Evolutionary conservation across 495 filamentous ascomycete species (phyloP).

Genomic region (Xylaria telfairii): DNA sequence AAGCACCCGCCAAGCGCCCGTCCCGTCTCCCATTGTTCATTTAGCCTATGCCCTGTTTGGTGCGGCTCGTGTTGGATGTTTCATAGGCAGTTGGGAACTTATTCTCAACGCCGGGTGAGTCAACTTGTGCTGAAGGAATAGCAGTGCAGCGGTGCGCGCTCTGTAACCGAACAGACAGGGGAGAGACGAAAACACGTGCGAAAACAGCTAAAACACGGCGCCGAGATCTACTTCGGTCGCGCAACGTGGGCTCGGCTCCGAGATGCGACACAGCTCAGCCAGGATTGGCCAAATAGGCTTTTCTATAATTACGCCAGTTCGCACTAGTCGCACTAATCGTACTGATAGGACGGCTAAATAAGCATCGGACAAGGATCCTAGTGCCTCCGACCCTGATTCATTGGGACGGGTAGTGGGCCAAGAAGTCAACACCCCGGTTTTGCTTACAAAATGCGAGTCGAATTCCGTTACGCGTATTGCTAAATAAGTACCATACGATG

Average conservation of each 20-base stretch:
- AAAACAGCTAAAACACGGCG: background rate
- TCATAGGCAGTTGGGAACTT: background rate
- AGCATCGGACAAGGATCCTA: background rate
- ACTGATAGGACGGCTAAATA: background rate
- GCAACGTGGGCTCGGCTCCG: constrained; percentile 2
- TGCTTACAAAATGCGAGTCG: background rate
- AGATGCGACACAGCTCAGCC: background rate
- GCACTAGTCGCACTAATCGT: background rate
- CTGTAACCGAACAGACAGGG: too few relatives aligned
- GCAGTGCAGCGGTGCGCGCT: too few relatives aligned
- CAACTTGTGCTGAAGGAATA: too few relatives aligned
- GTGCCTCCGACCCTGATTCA: background rate
- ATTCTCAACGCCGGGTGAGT: background rate
- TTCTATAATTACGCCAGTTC: background rate
- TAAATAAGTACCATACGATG: background rate
- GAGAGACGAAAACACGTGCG: background rate
- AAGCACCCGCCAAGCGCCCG: constrained; percentile 9
- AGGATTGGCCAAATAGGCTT: background rate
- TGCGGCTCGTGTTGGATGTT: background rate
- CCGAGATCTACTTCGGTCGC: background rate
- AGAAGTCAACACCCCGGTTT: background rate
- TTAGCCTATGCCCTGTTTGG: background rate
- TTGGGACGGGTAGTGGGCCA: background rate
- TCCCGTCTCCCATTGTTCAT: background rate
- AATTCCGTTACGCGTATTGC: background rate